Evolutionary conservation across 2,329 filamentous ascomycete species (phyloP).

Genomic region (Diaporthe citri): DNA sequence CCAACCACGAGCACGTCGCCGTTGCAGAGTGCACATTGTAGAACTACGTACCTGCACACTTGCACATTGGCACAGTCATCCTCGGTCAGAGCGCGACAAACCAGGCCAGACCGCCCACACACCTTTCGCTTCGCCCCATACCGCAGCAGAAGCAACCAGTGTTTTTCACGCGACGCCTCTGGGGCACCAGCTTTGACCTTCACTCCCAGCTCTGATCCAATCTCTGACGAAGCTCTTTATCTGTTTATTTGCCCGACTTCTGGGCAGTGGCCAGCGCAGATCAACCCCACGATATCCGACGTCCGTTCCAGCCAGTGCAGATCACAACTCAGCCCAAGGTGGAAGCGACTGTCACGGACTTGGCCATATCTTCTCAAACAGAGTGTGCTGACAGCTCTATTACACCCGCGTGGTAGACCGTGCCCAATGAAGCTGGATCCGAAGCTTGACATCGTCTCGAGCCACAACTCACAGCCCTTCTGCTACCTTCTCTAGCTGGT

Average conservation of each 20-base stretch:
- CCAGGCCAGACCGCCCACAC: conserved; percentile 9
- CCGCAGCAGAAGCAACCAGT: conserved; percentile 8
- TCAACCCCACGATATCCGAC: neutral
- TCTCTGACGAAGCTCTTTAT: conserved; percentile 12
- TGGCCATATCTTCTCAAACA: neutral
- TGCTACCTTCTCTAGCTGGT: conserved; percentile 5
- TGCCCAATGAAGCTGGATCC: conserved; percentile 28
- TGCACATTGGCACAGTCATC: conserved; percentile 9
- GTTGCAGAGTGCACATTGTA: conserved; percentile 8
- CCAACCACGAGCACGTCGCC: neutral
- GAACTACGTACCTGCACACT: neutral
- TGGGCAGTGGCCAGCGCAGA: neutral
- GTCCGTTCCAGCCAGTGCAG: conserved; percentile 4
- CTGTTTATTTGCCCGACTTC: conserved; percentile 11
- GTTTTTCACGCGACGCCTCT: conserved; percentile 12
- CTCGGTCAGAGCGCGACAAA: neutral
- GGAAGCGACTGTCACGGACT: neutral
- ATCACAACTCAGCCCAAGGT: conserved; percentile 4
- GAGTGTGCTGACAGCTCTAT: conserved; percentile 1
- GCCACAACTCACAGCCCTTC: conserved; percentile 11
- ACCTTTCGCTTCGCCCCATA: conserved; percentile 12
- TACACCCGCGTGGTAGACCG: neutral
- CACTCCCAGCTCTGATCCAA: neutral
- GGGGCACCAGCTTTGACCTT: conserved; percentile 11
- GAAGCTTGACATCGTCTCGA: conserved; percentile 1